Evolutionary conservation across 23 red algal genomes (phyloP), one percentile per base, ranked within the genome.

Genomic region (Gracilaria caudata): DNA sequence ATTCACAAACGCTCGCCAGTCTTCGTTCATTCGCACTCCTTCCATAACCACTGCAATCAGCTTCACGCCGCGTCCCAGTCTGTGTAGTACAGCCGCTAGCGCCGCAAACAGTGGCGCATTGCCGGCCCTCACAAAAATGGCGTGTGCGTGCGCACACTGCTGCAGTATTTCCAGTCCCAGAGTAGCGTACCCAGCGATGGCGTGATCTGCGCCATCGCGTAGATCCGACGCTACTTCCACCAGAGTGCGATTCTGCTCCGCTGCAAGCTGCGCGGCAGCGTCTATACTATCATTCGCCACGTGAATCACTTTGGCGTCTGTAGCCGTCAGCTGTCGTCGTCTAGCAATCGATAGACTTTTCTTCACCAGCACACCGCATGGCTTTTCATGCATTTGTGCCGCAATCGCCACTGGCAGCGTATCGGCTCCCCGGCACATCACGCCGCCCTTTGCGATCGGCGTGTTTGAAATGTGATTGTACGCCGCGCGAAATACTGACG

Each of bases 391-490:
- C 63, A 68, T 19, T 35, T 83, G 79, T 66, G 79, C 79, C 24
- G 79, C 79, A 40, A 66, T 66, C 1, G 79, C 79, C 24, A 83
- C 79, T 7, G 79, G 58, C 5, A 83, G 55, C 39, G 59, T 36
- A 36, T 63, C 57, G 58, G 79, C 36, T 16, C 79, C 79, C 25
- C 57, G 25, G 34, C 57, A 63, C 25, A 83, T 63, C 4, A 83
- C 58, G 63, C 79, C 79, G 51, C 43, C 43, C 30, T 66, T 63
- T 0, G 79, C 79, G 25, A 66, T 83, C 0, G 79, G 79, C 36
- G 63, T 83, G 79, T 63, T 83, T 0, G 79, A 83, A 40, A 83
- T 63, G 20, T 83, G 57, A 39, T 83, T 83, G 70, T 75, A 83
- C 13, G 79, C 79, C 36, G 79, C 79, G 16, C 79, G 79, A 53